These are phyloP conservation scores for Huntiella abstrusa DNA, from an alignment of 2,329 filamentous ascomycete species.

Conservation along the genomic window DNA sequence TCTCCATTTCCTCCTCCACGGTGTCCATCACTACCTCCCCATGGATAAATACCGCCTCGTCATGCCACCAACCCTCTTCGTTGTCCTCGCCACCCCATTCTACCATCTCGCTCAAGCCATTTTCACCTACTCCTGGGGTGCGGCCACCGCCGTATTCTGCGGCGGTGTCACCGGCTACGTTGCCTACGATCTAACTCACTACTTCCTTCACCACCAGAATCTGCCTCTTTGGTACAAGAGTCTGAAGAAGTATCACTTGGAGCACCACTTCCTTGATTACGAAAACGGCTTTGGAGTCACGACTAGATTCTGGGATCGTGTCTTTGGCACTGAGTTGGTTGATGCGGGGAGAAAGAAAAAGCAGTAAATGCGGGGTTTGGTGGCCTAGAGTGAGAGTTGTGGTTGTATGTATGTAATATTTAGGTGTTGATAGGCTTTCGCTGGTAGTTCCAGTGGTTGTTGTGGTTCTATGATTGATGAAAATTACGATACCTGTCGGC, in stretches of 20 bases:
- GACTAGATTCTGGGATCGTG: slow-evolving; percentile 80
- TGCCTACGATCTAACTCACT: slow-evolving; percentile 93
- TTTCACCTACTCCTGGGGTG: slow-evolving; percentile 72
- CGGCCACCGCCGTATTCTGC: slow-evolving; percentile 59
- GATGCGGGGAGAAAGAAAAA: slow-evolving; percentile 3
- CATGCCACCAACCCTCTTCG: slow-evolving; percentile 84
- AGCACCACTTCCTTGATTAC: slow-evolving; percentile 95
- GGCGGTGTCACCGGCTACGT: slow-evolving; percentile 92
- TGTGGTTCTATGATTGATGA: no score
- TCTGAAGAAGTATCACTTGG: slow-evolving; percentile 93
- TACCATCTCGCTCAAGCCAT: slow-evolving; percentile 75
- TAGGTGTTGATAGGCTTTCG: no score
- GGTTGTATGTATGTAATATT: no score
- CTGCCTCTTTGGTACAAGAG: slow-evolving; percentile 76
- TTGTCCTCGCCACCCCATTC: slow-evolving; percentile 70
- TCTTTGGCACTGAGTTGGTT: slow-evolving; percentile 74
- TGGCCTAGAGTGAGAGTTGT: no score
- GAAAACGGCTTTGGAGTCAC: slow-evolving; percentile 96
- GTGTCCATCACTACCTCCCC: slow-evolving; percentile 95
- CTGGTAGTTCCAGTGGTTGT: no score
- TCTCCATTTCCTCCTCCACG: slow-evolving; percentile 81
- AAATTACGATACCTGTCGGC: background rate
- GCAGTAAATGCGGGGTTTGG: background rate
- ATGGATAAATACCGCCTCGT: slow-evolving; percentile 97
- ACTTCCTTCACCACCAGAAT: slow-evolving; percentile 92